Evolutionary conservation across 306 rosid genomes (phyloP).

Genomic region (Lotus japonicus): DNA sequence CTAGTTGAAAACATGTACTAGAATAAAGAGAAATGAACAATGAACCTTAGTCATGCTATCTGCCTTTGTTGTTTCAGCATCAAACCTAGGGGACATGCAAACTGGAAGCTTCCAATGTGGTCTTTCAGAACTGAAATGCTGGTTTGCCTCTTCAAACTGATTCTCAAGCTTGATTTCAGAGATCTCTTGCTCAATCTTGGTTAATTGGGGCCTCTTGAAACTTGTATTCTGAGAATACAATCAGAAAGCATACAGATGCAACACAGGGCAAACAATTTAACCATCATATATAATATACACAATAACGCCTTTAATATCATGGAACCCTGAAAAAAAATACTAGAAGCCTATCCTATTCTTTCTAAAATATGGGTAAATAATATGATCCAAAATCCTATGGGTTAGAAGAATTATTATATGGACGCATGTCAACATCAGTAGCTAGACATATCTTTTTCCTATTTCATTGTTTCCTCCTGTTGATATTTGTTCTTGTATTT

Average conservation of each 20-base stretch:
- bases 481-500: not conserved
- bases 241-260: conserved; percentile 4
- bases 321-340: conserved; percentile 6
- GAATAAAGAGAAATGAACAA: not conserved
- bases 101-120: conserved; percentile 21
- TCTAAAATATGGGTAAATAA: not conserved
- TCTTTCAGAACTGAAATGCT: conserved; percentile 23
- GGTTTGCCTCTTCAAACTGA: conserved; percentile 23
- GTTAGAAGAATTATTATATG: not conserved
- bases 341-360: not conserved
- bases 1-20: not conserved
- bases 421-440: not conserved
- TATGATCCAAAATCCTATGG: not conserved
- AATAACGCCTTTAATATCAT: conserved; percentile 9
- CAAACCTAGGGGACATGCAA: conserved; percentile 28
- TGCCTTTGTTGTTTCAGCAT: conserved; percentile 37
- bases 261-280: conserved; percentile 6
- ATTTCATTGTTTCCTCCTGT: not conserved
- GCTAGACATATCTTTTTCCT: not conserved
- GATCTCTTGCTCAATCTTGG: conserved; percentile 24
- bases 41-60: conserved; percentile 66
- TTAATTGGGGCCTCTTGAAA: conserved; percentile 25
- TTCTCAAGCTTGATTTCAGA: conserved; percentile 27
- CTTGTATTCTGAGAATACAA: conserved; percentile 34
- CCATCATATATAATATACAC: not conserved